phyloP scores from a whole-genome alignment of 208 protist genomes.

The Trypanosomatidae sp. region DNA sequence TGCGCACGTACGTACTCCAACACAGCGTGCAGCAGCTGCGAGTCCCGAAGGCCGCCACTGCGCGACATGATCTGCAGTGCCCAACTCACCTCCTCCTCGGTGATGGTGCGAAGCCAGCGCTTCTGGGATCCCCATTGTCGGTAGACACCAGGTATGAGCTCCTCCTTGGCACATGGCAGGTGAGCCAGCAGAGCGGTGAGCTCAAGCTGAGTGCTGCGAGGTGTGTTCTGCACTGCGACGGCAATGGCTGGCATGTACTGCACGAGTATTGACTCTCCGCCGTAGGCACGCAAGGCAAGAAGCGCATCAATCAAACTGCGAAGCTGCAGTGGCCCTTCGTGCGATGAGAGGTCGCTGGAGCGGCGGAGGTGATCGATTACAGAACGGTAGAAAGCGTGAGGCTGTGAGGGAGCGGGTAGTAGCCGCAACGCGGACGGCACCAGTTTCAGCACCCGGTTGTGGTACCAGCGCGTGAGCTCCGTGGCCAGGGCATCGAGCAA shows the following conservation, averaged over 20 bases:
- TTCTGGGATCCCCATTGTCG: conserved; percentile 43
- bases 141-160: conserved; percentile 62
- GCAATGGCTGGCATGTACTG: conserved; percentile 73
- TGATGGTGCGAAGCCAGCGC: conserved; percentile 48
- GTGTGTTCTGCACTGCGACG: conserved; percentile 51
- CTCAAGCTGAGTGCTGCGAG: conserved; percentile 58
- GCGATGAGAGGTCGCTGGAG: conserved; percentile 47
- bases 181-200: conserved; percentile 50
- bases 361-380: conserved; percentile 52
- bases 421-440: conserved; percentile 35
- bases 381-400: conserved; percentile 39
- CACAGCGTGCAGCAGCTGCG: conserved; percentile 54
- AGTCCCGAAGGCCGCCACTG: conserved; percentile 37
- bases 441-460: conserved; percentile 35
- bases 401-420: conserved; percentile 38
- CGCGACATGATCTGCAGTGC: conserved; percentile 53
- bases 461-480: conserved; percentile 28
- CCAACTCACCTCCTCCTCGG: conserved; percentile 40
- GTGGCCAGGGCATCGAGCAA: conserved; percentile 17
- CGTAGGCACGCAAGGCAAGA: conserved; percentile 52
- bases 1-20: conserved; percentile 54
- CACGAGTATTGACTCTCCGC: conserved; percentile 50
- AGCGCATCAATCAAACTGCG: conserved; percentile 48
- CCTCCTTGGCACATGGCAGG: conserved; percentile 37
- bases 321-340: conserved; percentile 36